These are phyloP conservation scores for Isatis tinctoria DNA, from an alignment of 345 rosid species.

Conservation along the genomic window DNA sequence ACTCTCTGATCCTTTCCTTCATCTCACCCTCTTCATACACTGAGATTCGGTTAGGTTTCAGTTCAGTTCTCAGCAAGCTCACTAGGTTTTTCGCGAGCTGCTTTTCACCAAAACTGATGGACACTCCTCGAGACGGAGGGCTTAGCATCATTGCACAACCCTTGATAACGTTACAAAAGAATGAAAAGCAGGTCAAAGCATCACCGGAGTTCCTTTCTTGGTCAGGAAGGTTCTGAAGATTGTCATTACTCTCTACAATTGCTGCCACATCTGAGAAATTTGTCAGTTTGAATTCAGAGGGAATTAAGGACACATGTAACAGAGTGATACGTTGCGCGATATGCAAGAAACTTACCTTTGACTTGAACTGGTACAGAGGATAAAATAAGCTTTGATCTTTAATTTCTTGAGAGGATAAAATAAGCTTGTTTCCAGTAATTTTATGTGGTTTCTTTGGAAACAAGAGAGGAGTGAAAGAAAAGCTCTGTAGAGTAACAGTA, in stretches of 20 bases:
- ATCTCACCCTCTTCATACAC: neutral
- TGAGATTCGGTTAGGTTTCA: neutral
- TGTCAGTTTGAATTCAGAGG: neutral
- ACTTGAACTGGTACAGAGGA: neutral
- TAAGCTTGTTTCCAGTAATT: neutral
- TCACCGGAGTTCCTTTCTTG: neutral
- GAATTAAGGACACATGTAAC: neutral
- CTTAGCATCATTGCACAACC: neutral
- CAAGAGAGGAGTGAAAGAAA: neutral
- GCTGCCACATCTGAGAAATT: neutral
- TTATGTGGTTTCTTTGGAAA: neutral
- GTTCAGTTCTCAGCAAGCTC: neutral
- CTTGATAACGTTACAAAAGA: neutral
- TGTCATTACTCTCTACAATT: neutral
- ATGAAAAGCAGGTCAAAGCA: neutral
- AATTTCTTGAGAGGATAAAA: neutral
- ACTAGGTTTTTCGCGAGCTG: neutral
- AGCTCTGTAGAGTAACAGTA: neutral
- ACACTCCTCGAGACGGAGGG: neutral
- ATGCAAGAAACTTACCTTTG: slow-evolving; percentile 3
- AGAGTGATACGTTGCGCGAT: neutral
- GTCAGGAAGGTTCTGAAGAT: neutral
- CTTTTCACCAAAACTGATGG: slow-evolving; percentile 12
- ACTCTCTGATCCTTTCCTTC: neutral
- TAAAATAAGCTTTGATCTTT: neutral